These are phyloP conservation scores for Xanthoconium purpureum DNA, from an alignment of 768 basidiomycete species.

Conservation along the genomic window DNA sequence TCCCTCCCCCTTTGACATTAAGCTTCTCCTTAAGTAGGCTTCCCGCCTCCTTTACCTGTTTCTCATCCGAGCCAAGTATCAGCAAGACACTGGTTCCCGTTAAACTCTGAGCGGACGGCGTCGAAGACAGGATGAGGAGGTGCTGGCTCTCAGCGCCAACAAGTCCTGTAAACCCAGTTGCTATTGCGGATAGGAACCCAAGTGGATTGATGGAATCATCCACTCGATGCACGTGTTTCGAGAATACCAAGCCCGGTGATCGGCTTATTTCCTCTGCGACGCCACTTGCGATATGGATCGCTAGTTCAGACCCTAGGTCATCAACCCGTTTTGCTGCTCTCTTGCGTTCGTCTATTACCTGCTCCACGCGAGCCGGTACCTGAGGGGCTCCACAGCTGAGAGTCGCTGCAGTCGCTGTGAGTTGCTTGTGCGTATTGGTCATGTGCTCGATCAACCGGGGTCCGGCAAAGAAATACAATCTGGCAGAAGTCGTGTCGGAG, in stretches of 20 bases:
- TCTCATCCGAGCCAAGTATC: slow-evolving; percentile 58
- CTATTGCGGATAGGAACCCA: slow-evolving; percentile 57
- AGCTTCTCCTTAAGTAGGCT: slow-evolving; percentile 56
- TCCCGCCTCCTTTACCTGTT: slow-evolving; percentile 55
- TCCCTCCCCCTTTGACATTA: slow-evolving; percentile 74
- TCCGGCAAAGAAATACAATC: slow-evolving; percentile 82
- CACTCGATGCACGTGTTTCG: slow-evolving; percentile 52
- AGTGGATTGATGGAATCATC: slow-evolving; percentile 62
- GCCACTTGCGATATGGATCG: slow-evolving; percentile 43
- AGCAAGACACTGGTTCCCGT: slow-evolving; percentile 54
- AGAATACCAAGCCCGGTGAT: slow-evolving; percentile 31
- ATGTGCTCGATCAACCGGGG: slow-evolving; percentile 69
- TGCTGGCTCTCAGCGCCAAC: slow-evolving; percentile 31
- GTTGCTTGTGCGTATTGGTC: slow-evolving; percentile 50
- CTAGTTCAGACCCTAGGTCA: slow-evolving; percentile 68
- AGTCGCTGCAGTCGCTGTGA: slow-evolving; percentile 54
- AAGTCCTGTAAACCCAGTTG: slow-evolving; percentile 41
- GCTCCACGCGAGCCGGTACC: slow-evolving; percentile 64
- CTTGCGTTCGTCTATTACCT: slow-evolving; percentile 65
- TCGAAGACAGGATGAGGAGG: slow-evolving; percentile 57
- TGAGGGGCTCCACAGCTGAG: slow-evolving; percentile 66
- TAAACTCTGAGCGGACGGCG: slow-evolving; percentile 53
- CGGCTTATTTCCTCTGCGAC: slow-evolving; percentile 39
- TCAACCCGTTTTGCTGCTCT: slow-evolving; percentile 63
- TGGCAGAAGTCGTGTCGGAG: slow-evolving; percentile 57